Evolutionary conservation across 179 eudicot genomes (phyloP).

Genomic region (Kewa caespitosa): DNA sequence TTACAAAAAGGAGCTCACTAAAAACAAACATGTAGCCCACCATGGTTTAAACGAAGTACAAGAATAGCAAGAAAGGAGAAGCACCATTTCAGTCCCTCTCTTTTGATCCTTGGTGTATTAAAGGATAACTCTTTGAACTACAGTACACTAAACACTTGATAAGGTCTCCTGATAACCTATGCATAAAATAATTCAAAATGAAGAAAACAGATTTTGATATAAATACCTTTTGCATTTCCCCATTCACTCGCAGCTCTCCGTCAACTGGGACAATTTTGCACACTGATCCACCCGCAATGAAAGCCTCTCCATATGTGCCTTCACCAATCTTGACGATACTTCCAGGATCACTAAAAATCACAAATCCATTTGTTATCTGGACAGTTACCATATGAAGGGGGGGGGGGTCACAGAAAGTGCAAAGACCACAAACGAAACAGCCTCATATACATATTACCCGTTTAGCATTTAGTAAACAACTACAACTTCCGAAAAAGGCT

Average conservation of each 20-base stretch:
- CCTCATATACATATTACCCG: background rate
- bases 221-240: conserved; percentile 93
- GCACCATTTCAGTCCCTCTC: background rate
- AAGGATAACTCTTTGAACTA: background rate
- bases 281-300: conserved; percentile 68
- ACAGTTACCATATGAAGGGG: too few relatives aligned
- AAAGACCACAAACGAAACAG: background rate
- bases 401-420: background rate
- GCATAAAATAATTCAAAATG: background rate
- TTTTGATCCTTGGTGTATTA: background rate
- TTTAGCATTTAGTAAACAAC: background rate
- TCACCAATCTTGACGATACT: conserved; percentile 87
- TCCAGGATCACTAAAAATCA: conserved; percentile 50
- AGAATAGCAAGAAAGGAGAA: background rate
- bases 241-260: conserved; percentile 83
- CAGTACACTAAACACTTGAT: conserved; percentile 9
- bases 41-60: background rate
- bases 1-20: background rate
- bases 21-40: background rate
- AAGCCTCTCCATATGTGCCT: conserved; percentile 97
- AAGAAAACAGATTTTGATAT: background rate
- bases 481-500: background rate
- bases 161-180: background rate
- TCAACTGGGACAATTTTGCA: conserved; percentile 93
- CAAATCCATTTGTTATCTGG: conserved; percentile 21